These are phyloP conservation scores for Acanthamoeba castellanii DNA, from an alignment of 208 protist genomes.

Conservation along the genomic window DNA sequence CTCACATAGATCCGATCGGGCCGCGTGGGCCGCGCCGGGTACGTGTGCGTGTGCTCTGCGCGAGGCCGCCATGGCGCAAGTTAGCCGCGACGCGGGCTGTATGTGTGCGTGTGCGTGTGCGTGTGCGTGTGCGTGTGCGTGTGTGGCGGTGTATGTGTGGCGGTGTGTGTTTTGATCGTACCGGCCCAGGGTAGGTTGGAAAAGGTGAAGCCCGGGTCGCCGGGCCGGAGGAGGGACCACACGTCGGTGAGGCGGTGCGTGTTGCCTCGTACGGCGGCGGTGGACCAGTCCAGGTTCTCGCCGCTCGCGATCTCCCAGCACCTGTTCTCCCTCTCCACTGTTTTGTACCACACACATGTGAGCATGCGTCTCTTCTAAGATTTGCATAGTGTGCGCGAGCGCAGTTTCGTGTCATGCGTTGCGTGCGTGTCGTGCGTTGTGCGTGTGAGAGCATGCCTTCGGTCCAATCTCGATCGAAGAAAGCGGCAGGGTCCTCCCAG, in stretches of 20 bases:
- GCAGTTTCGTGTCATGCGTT: no score
- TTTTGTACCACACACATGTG: not conserved
- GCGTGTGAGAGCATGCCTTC: not conserved
- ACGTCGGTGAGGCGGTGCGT: not conserved
- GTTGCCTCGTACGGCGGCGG: not conserved
- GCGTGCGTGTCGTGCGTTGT: no score
- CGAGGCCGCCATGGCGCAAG: not conserved
- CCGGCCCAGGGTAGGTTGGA: slow-evolving; percentile 35
- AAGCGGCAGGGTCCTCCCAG: not conserved
- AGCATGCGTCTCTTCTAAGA: not conserved
- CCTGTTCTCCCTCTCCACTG: not conserved
- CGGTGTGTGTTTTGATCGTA: no score
- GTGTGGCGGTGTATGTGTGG: not conserved
- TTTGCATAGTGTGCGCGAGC: no score
- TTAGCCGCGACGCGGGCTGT: not conserved
- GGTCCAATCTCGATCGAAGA: not conserved
- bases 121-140: not conserved
- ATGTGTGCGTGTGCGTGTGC: not conserved
- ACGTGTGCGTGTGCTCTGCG: slow-evolving; percentile 38
- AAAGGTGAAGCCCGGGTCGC: slow-evolving; percentile 7
- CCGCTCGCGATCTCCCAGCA: not conserved
- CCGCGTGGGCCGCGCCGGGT: not conserved
- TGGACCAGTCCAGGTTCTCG: not conserved
- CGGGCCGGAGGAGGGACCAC: not conserved
- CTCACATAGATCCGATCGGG: not conserved